Base-by-base conservation (phyloP, 1,139 yeast species). In the Candida glucosophila region DNA sequence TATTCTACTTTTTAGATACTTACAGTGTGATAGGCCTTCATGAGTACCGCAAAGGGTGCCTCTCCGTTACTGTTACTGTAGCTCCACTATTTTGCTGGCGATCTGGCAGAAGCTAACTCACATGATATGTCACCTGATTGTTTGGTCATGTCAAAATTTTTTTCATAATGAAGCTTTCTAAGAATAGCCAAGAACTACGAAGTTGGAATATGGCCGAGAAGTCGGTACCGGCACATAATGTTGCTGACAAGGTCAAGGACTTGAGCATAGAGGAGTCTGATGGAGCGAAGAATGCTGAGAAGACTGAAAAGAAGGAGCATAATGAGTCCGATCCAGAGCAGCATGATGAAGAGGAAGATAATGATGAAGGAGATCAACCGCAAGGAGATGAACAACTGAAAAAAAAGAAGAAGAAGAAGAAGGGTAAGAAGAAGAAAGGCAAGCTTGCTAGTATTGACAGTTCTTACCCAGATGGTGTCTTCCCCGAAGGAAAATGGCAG, bases 401-500 rank as follows among this genome's bases (percentile, higher is more conserved):
- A 8, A 32, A 35, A 25, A 40, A 38, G 27, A 63, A 59, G 46
- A 68, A 64, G 49, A 68, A 67, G 47, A 67, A 64, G 43, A 64
- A 58, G 42, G 64, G 62, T 43, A 64, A 52, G 37, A 63, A 61
- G 43, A 60, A 59, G 46, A 57, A 58, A 49, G 56, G 54, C 48
- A 53, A 52, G 40, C 33, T 54, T 27, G 73, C 75, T 17, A 75
- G 81, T 11, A 77, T 90, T 34, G 73, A 76, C 18, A 60, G 66
- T 27, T 60, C 76, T 26, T 90, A 71, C 51, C 80, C 92, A 1
- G 80, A 74, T 20, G 83, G 77, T 1, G 58, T 63, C 12, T 90
- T 74, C 49, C 97, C 98, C 4, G 92, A 75, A 44, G 96, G 97
- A 26, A 81, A 86, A 64, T 75, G 86, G 82, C 58, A 66, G 51